A percentile compares a stretch with the other conserved stretches of the same genome.
phyloP scores from a whole-genome alignment of 805 yeast species.

The Lipomyces yamadae region DNA sequence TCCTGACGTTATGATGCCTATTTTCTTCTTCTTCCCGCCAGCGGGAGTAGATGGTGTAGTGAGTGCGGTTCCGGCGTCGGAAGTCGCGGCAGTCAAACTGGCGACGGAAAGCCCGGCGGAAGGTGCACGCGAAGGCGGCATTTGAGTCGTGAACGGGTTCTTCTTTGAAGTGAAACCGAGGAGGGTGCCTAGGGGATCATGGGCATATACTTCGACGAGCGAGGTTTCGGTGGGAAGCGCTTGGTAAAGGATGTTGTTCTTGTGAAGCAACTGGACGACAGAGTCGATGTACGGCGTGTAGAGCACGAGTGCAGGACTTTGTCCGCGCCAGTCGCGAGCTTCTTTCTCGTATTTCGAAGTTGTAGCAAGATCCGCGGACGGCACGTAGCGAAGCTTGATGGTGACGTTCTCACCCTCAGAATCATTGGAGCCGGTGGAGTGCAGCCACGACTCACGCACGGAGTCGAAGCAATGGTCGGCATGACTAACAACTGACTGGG shows the following conservation, averaged over 20 bases:
- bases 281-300: conserved; percentile 50
- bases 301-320: conserved; percentile 54
- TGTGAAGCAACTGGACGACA: conserved; percentile 47
- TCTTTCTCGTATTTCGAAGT: conserved; percentile 35
- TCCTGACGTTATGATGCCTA: conserved; percentile 97
- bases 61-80: neutral
- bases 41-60: conserved; percentile 16
- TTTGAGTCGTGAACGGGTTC: conserved; percentile 42
- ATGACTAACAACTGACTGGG: conserved; percentile 20
- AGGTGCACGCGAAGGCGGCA: conserved; percentile 15
- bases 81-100: conserved; percentile 4
- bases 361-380: conserved; percentile 15
- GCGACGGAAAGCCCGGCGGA: conserved; percentile 23
- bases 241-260: conserved; percentile 52
- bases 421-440: conserved; percentile 43
- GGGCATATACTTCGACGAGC: conserved; percentile 74
- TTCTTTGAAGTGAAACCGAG: conserved; percentile 72
- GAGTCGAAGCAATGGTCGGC: conserved; percentile 39
- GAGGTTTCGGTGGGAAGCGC: conserved; percentile 71
- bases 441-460: conserved; percentile 44
- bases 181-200: conserved; percentile 84
- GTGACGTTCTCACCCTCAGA: conserved; percentile 42
- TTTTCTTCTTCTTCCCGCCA: conserved; percentile 53
- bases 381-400: conserved; percentile 37
- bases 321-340: conserved; percentile 56